Conservation (phyloP, 83 land plant species). For the Larix sibirica region DNA sequence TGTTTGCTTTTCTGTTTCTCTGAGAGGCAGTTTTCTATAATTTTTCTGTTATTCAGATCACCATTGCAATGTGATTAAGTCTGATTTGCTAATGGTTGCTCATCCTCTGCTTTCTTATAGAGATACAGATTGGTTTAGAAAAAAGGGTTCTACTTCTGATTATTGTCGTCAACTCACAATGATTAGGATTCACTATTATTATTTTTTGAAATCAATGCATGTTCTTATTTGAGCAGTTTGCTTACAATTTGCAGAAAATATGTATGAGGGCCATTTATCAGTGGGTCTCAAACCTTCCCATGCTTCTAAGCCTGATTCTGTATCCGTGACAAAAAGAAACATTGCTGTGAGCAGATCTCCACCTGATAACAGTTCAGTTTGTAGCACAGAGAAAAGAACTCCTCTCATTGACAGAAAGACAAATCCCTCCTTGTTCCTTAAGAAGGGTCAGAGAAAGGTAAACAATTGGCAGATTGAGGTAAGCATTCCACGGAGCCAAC, state of each 20-base stretch:
- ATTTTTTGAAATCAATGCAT: too few species aligned
- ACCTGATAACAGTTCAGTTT: conserved; percentile 19
- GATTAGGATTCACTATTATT: too few species aligned
- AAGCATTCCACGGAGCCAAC: conserved; percentile 24
- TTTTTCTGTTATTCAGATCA: too few species aligned
- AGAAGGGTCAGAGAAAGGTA: conserved; percentile 26
- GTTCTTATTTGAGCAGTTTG: background rate
- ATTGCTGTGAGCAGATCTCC: conserved; percentile 23
- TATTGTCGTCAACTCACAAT: too few species aligned
- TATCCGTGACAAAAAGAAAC: conserved; percentile 3
- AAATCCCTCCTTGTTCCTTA: conserved; percentile 26
- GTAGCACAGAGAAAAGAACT: conserved; percentile 22
- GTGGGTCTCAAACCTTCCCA: background rate
- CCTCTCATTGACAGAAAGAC: conserved; percentile 26
- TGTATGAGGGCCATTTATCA: conserved; percentile 16
- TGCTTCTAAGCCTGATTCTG: conserved; percentile 4
- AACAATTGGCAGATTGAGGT: conserved; percentile 41
- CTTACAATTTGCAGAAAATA: conserved; percentile 5
- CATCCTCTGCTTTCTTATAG: too few species aligned
- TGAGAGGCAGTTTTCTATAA: too few species aligned
- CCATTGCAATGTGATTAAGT: too few species aligned
- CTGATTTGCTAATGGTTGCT: too few species aligned
- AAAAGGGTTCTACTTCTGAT: too few species aligned
- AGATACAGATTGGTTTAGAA: too few species aligned
- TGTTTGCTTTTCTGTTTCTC: too few species aligned